Percentiles rank a stretch among this genome's conserved stretches.
These are phyloP conservation scores for Spathaspora arborariae DNA, from an alignment of 805 yeast genomes.

Conservation along the genomic window DNA sequence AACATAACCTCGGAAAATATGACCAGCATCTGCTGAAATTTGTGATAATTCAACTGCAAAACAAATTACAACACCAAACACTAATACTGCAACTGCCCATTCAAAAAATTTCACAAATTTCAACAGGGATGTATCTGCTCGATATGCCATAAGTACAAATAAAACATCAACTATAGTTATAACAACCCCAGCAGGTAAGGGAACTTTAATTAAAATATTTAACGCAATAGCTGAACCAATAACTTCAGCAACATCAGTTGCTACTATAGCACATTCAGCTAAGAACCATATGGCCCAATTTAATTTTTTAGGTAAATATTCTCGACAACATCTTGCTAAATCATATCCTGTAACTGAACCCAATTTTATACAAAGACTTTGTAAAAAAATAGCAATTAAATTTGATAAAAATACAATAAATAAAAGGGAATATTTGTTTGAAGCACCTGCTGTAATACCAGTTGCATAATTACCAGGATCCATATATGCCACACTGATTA, in stretches of 20 bases:
- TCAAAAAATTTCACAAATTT: slow-evolving; percentile 35
- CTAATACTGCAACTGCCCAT: slow-evolving; percentile 39
- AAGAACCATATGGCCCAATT: slow-evolving; percentile 36
- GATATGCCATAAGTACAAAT: slow-evolving; percentile 44
- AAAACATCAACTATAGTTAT: slow-evolving; percentile 44
- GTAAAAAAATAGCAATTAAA: slow-evolving; percentile 44
- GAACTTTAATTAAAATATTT: slow-evolving; percentile 41
- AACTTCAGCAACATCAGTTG: slow-evolving; percentile 53
- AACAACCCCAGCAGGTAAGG: slow-evolving; percentile 47
- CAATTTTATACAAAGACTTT: slow-evolving; percentile 40
- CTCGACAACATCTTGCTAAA: slow-evolving; percentile 42
- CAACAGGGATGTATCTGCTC: slow-evolving; percentile 39
- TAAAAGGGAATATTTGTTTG: slow-evolving; percentile 38
- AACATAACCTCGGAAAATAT: slow-evolving; percentile 40
- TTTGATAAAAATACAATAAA: slow-evolving; percentile 42
- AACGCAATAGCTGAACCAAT: slow-evolving; percentile 51
- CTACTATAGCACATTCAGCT: slow-evolving; percentile 47
- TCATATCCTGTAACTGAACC: slow-evolving; percentile 50
- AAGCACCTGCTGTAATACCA: slow-evolving; percentile 45
- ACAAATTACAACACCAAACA: slow-evolving; percentile 40
- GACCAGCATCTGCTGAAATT: slow-evolving; percentile 28
- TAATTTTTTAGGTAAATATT: slow-evolving; percentile 36
- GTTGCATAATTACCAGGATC: slow-evolving; percentile 54
- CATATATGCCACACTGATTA: slow-evolving; percentile 49
- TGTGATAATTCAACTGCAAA: slow-evolving; percentile 43